Conservation (phyloP, 1,284 basidiomycete species). For the Cutaneotrichosporon cyanovorans region DNA sequence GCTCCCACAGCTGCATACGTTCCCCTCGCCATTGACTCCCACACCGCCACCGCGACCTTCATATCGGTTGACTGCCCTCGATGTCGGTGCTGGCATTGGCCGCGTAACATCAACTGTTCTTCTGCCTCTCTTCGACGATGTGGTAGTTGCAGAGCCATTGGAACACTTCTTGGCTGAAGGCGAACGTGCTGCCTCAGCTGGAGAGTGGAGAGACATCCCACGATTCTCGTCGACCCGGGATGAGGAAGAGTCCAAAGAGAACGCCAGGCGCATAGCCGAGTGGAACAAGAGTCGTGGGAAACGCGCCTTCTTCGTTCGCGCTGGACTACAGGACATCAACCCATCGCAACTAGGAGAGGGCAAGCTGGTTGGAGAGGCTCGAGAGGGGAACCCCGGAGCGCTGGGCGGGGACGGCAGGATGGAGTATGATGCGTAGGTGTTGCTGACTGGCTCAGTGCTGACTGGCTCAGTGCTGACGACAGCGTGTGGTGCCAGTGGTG, state of each 20-base stretch:
- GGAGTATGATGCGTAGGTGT: slow-evolving; percentile 41
- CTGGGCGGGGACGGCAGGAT: slow-evolving; percentile 32
- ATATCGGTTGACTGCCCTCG: slow-evolving; percentile 62
- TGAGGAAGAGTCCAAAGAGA: slow-evolving; percentile 19
- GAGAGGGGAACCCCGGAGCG: slow-evolving; percentile 21
- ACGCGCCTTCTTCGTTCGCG: slow-evolving; percentile 71
- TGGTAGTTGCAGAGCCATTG: slow-evolving; percentile 82
- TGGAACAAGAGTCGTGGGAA: slow-evolving; percentile 48
- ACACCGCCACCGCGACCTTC: slow-evolving; percentile 22
- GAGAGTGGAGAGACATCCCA: slow-evolving; percentile 58
- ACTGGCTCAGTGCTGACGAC: slow-evolving; percentile 51
- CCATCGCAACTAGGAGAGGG: slow-evolving; percentile 50
- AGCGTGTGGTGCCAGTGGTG: too few species aligned
- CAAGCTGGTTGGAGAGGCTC: slow-evolving; percentile 29
- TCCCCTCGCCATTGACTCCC: slow-evolving; percentile 57
- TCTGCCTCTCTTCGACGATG: slow-evolving; percentile 71
- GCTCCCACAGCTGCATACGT: slow-evolving; percentile 65
- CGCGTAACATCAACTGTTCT: slow-evolving; percentile 79
- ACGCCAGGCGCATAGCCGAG: slow-evolving; percentile 13
- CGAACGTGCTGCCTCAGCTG: slow-evolving; percentile 47
- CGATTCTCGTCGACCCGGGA: slow-evolving; percentile 12
- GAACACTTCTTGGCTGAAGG: slow-evolving; percentile 67
- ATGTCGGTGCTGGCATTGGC: slow-evolving; percentile 81
- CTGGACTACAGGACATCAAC: slow-evolving; percentile 69
- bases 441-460: slow-evolving; percentile 65